Evolutionary conservation across 2,329 filamentous ascomycete genomes (phyloP).

Genomic region (Exophiala sideris): DNA sequence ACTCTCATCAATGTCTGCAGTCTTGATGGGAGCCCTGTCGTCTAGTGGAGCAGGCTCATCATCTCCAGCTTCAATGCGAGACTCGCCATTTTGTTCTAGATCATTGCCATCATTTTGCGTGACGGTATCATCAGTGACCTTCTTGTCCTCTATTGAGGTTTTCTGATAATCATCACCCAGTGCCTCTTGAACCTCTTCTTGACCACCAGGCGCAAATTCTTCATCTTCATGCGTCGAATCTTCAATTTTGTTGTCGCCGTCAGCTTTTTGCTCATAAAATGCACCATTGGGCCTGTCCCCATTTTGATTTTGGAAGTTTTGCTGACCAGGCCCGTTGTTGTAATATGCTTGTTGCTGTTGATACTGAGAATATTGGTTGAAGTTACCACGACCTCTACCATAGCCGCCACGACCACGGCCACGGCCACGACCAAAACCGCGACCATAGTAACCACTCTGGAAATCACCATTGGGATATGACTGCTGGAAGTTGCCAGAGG

Average conservation of each 20-base stretch:
- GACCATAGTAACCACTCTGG: slow-evolving; percentile 68
- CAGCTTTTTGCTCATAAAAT: slow-evolving; percentile 15
- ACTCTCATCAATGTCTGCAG: slow-evolving; percentile 1
- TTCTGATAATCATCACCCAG: slow-evolving; percentile 27
- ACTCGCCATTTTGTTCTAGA: slow-evolving; percentile 7
- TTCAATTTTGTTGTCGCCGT: slow-evolving; percentile 8
- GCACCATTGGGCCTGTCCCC: slow-evolving; percentile 10
- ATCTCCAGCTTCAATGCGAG: not conserved
- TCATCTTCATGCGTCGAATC: slow-evolving; percentile 31
- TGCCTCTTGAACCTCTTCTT: slow-evolving; percentile 33
- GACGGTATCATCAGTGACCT: slow-evolving; percentile 3
- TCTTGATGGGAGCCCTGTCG: not conserved
- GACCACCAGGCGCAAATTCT: slow-evolving; percentile 35
- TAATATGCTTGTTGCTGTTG: slow-evolving; percentile 30
- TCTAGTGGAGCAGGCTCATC: slow-evolving; percentile 4
- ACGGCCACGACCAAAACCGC: slow-evolving; percentile 65
- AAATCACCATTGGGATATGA: slow-evolving; percentile 59
- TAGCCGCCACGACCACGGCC: slow-evolving; percentile 60
- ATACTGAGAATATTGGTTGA: slow-evolving; percentile 34
- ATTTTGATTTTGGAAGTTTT: slow-evolving; percentile 7
- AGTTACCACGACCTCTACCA: slow-evolving; percentile 37
- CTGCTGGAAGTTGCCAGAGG: slow-evolving; percentile 71
- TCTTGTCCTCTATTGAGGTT: slow-evolving; percentile 8
- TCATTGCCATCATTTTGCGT: slow-evolving; percentile 9
- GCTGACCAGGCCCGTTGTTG: slow-evolving; percentile 17